Conservation (phyloP, 352 stramenopile genomes). For the Phytopythium chamaehyphon region DNA sequence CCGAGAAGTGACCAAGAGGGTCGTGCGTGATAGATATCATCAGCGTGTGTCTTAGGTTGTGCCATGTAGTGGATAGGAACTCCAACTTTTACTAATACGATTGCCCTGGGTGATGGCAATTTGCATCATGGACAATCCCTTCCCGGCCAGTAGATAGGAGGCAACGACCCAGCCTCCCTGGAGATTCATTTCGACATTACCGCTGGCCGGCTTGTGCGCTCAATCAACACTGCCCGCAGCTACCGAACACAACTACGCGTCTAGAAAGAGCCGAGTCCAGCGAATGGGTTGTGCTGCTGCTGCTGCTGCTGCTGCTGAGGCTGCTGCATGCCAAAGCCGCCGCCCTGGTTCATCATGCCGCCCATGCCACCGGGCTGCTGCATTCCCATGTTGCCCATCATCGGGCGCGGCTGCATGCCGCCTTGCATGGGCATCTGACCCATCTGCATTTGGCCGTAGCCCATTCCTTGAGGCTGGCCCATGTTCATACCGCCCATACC, state of each 20-base stretch:
- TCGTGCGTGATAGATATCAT: neutral
- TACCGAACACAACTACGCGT: neutral
- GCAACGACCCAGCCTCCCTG: too few relatives aligned
- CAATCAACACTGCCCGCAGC: neutral
- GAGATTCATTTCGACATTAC: constrained; percentile 2
- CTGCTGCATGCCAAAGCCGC: constrained; percentile 40
- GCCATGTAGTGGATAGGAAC: too few relatives aligned
- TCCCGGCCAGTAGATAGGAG: neutral
- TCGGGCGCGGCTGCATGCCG: constrained; percentile 32
- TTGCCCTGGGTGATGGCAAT: too few relatives aligned
- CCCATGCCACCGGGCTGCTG: constrained; percentile 39
- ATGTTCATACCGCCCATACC: constrained; percentile 21
- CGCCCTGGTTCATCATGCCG: constrained; percentile 63
- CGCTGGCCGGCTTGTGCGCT: neutral
- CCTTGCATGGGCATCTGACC: constrained; percentile 37
- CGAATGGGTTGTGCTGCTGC: constrained; percentile 53
- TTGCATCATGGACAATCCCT: neutral
- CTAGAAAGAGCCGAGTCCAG: constrained; percentile 48
- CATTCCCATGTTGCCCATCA: constrained; percentile 31
- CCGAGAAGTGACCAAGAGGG: constrained; percentile 2
- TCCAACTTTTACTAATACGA: too few relatives aligned
- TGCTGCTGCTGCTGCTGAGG: constrained; percentile 48
- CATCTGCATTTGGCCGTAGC: constrained; percentile 38
- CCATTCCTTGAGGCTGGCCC: constrained; percentile 19
- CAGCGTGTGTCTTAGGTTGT: too few relatives aligned